Conservation (phyloP, 345 rosid species). For the Trapa bicornis region DNA sequence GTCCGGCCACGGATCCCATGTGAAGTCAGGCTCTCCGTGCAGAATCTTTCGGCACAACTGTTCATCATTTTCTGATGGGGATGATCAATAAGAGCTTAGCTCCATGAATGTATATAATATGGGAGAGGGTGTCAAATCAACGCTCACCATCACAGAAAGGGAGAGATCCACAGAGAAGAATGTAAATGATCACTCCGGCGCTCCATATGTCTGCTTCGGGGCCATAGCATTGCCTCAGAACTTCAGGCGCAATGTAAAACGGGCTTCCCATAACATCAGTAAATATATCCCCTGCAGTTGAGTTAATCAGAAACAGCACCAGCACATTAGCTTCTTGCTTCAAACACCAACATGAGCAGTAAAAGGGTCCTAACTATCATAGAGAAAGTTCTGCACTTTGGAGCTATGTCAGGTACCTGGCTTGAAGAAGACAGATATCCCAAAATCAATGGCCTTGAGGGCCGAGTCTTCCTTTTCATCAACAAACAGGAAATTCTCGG, state of each 20-base stretch:
- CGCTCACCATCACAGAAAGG: slow-evolving; percentile 91
- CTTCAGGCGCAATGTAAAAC: slow-evolving; percentile 83
- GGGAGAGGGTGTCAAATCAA: background rate
- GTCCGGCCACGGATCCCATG: slow-evolving; percentile 81
- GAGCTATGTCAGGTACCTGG: slow-evolving; percentile 8
- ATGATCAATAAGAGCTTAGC: background rate
- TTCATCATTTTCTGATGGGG: slow-evolving; percentile 50
- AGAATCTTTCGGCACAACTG: slow-evolving; percentile 75
- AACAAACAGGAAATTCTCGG: slow-evolving; percentile 13
- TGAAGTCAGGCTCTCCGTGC: slow-evolving; percentile 60
- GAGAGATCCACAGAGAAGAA: slow-evolving; percentile 70
- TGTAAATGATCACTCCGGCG: slow-evolving; percentile 81
- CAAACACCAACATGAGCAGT: background rate
- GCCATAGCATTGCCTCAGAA: slow-evolving; percentile 55
- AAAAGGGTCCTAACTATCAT: background rate
- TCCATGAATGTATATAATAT: background rate
- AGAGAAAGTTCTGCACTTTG: background rate
- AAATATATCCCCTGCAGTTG: slow-evolving; percentile 49
- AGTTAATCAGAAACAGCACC: slow-evolving; percentile 5
- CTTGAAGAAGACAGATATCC: slow-evolving; percentile 15
- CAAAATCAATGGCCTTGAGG: slow-evolving; percentile 12
- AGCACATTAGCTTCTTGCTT: background rate
- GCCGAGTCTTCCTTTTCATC: slow-evolving; percentile 12
- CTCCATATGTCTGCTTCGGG: slow-evolving; percentile 92
- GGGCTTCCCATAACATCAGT: slow-evolving; percentile 89